Evolutionary conservation across 2,329 filamentous ascomycete species (phyloP), one percentile per base, ranked within the genome.

Genomic region (Chaetomium sp.): DNA sequence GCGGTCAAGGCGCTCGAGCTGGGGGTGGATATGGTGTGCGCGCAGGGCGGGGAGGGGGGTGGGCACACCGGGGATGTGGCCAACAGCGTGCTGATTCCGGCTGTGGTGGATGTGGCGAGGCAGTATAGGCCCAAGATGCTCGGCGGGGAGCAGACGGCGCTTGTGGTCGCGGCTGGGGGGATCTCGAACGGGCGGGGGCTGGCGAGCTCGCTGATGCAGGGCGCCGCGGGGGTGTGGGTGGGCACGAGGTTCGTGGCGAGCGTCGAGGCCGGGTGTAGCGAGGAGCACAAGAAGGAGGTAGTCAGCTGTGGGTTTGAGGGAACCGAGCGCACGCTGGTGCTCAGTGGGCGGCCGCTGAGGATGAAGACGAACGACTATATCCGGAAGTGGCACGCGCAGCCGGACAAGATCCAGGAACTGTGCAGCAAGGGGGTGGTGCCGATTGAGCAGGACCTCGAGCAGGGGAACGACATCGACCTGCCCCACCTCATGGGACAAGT

Each of bases 401-500:
- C 92, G 0, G 82, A 88, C 51, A 87, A 90, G 76, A 90, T 97
- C 72, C 87, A 84, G 78, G 84, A 86, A 76, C 80, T 97, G 75
- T 93, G 90, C 38, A 87, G 89, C 42, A 81, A 83, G 70, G 94
- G 94, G 0, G 78, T 96, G 33, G 89, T 96, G 66, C 94, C 94
- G 0, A 81, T 97, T 68, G 86, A 90, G 78, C 83, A 91, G 74
- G 94, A 98, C 74, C 81, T 97, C 72, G 91, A 96, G 57, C 83
- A 92, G 62, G 90, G 90, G 1, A 89, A 88, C 62, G 92, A 97
- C 49, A 81, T 96, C 13, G 94, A 97, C 73, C 81, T 90, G 63
- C 94, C 94, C 13, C 93, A 94, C 77, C 75, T 97, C 73, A 97
- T 97, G 94, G 94, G 94, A 1, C 92, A 97, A 79, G 93, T 97